These are phyloP conservation scores for Geosiphon pyriformis DNA, from an alignment of 192 early-diverging fungal genomes.

Conservation along the genomic window DNA sequence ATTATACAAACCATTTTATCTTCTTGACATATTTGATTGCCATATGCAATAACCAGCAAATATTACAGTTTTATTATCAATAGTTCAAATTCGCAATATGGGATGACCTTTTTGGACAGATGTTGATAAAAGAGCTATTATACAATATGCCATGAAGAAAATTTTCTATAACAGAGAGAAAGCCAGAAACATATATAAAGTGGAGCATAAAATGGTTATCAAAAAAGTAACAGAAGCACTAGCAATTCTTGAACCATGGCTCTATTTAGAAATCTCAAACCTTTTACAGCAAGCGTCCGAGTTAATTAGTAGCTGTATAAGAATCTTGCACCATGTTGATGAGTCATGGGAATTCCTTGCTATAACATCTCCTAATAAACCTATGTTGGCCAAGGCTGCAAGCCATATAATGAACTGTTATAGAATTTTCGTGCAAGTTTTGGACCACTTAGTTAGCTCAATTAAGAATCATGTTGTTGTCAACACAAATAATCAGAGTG, in stretches of 20 bases:
- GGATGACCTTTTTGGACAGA: constrained; percentile 8
- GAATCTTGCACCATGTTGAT: constrained; percentile 9
- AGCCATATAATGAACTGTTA: constrained; percentile 1
- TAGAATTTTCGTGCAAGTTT: too few relatives aligned
- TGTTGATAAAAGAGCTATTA: constrained; percentile 2
- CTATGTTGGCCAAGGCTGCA: constrained; percentile 8
- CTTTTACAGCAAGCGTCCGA: constrained; percentile 9
- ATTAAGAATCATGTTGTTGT: constrained; percentile 10
- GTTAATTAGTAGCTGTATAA: constrained; percentile 5
- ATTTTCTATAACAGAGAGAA: background rate
- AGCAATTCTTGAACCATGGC: constrained; percentile 2
- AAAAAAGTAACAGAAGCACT: constrained; percentile 4
- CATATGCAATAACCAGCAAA: background rate
- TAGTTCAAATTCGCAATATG: constrained; percentile 10
- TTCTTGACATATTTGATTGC: constrained; percentile 10
- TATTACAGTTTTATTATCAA: constrained; percentile 14
- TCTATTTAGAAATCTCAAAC: constrained; percentile 8
- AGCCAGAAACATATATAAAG: background rate
- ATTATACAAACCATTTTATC: constrained; percentile 11
- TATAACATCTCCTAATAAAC: constrained; percentile 1
- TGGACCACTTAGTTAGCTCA: constrained; percentile 9
- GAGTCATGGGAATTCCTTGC: background rate
- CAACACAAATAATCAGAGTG: background rate
- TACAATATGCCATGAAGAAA: constrained; percentile 10
- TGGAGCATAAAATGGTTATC: background rate